phyloP scores from a whole-genome alignment of 2,329 filamentous ascomycete species.

The Trematosphaeria pertusa region DNA sequence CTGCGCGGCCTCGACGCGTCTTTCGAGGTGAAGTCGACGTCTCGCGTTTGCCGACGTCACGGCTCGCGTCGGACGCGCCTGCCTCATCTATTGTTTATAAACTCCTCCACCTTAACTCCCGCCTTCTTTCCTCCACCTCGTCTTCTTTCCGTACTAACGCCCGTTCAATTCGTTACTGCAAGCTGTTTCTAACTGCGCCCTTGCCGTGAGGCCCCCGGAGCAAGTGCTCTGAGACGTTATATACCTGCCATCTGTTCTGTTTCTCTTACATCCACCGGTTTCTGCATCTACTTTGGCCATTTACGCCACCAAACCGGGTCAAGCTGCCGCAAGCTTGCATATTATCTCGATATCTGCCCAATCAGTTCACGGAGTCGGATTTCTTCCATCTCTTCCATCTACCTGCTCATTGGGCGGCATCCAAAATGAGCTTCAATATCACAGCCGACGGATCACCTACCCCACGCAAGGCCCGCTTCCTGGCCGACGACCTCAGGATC shows the following conservation, averaged over 20 bases:
- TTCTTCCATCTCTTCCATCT: slow-evolving; percentile 44
- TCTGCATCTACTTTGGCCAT: slow-evolving; percentile 48
- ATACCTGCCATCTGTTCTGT: slow-evolving; percentile 28
- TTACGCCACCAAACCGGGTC: slow-evolving; percentile 18
- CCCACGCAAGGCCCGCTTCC: slow-evolving; percentile 47
- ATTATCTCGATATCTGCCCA: slow-evolving; percentile 44
- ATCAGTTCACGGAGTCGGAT: slow-evolving; percentile 32
- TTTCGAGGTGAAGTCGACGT: slow-evolving; percentile 18
- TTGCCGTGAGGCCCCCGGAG: slow-evolving; percentile 18
- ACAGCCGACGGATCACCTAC: slow-evolving; percentile 51
- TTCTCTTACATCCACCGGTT: slow-evolving; percentile 21
- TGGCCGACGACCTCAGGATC: slow-evolving; percentile 39
- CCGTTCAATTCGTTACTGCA: slow-evolving; percentile 13
- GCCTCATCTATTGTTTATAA: slow-evolving; percentile 12
- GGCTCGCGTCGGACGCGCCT: slow-evolving; percentile 20
- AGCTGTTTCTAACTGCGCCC: slow-evolving; percentile 22
- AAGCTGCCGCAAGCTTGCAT: slow-evolving; percentile 37
- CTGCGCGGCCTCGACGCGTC: too few species aligned
- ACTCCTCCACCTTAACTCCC: too few species aligned
- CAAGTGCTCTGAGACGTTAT: slow-evolving; percentile 28
- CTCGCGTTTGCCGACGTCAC: slow-evolving; percentile 6
- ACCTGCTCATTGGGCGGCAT: slow-evolving; percentile 27
- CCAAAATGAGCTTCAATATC: slow-evolving; percentile 48
- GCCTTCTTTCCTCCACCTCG: slow-evolving; percentile 8
- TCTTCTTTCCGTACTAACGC: slow-evolving; percentile 2